Base-by-base conservation (phyloP, 768 basidiomycete species). In the Trametopsis cervina region DNA sequence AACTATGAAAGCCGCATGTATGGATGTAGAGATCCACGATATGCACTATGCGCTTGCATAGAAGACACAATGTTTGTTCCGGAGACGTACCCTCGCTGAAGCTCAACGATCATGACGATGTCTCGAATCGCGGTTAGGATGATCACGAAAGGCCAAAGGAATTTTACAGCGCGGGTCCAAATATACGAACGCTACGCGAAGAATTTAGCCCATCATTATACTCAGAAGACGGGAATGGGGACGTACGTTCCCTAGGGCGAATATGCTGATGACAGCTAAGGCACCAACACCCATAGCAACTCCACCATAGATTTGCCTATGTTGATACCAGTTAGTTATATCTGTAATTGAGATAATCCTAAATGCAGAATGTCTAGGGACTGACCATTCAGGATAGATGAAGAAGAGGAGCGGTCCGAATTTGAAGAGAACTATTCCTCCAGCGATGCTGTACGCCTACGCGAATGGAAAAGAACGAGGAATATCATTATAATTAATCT, bases 71-170 rank as follows among this genome's bases (percentile, higher is more conserved):
- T 40, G 17, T n/a, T 54, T 58, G 63, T 47, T 46, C 43, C 45
- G 58, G 47, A 58, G 60, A 67, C 77, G 62, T 65, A 83, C 81
- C 78, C 79, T 62, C 82, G 75, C 60, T 83, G 72, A 51, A 87
- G 75, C 65, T 85, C 68, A 60, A 83, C 78, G 61, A 85, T 81
- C 79, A 86, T 86, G 51, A 84, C 59, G 60, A 82, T 80, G 36
- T 78, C 81, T 49, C 84, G 77, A 48, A 86, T 61, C 22, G 76
- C 77, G 58, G 69, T 72, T 50, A 81, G 74, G 63, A 84, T 70
- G 58, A 87, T 80, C 49, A 84, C 49, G 63, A 85, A 80, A 2
- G 83, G 82, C 85, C 83, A 87, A 27, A 82, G 54, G 68, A 82
- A 80, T 57, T 77, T 77, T 64, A 71, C 70, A 2, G 75, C 80